Percentiles rank a stretch among this genome's conserved stretches.
Evolutionary conservation across 2,329 filamentous ascomycete genomes (phyloP).

Genomic region (Clarireedia monteithiana): DNA sequence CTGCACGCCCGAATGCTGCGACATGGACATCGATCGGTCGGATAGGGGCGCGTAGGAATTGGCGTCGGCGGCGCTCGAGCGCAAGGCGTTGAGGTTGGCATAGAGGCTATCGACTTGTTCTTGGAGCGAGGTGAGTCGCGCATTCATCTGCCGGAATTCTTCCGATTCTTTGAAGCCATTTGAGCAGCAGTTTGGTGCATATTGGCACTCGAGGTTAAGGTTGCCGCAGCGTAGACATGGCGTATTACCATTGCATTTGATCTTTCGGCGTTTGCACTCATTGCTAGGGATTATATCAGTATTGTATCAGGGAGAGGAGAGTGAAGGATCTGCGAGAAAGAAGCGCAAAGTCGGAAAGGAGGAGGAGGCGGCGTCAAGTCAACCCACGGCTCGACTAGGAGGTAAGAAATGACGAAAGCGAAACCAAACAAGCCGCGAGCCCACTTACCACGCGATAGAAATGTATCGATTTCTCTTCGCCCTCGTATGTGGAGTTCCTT

Average conservation of each 20-base stretch:
- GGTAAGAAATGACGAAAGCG: not conserved
- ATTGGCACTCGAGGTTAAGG: constrained; percentile 57
- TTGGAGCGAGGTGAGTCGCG: constrained; percentile 67
- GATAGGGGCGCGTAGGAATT: constrained; percentile 12
- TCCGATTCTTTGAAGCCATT: constrained; percentile 89
- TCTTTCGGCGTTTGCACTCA: constrained; percentile 67
- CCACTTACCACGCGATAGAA: constrained; percentile 30
- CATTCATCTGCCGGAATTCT: constrained; percentile 76
- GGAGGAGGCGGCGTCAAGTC: not conserved
- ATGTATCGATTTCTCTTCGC: constrained; percentile 32
- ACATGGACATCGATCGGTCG: constrained; percentile 24
- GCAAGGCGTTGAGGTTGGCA: constrained; percentile 53
- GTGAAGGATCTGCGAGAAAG: not conserved
- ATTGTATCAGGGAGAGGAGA: not conserved
- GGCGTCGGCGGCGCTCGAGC: constrained; percentile 13
- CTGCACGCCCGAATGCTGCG: constrained; percentile 15
- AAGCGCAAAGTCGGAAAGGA: not conserved
- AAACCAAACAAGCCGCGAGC: not conserved
- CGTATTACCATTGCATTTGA: constrained; percentile 65
- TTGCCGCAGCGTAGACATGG: constrained; percentile 62
- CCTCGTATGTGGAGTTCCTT: constrained; percentile 23
- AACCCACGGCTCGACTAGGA: too few relatives aligned
- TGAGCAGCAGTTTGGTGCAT: constrained; percentile 58
- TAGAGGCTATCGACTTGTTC: constrained; percentile 77
- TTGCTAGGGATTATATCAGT: constrained; percentile 36